Evolutionary conservation across 2,329 filamentous ascomycete species (phyloP).

Genomic region (Aspergillus awamori): DNA sequence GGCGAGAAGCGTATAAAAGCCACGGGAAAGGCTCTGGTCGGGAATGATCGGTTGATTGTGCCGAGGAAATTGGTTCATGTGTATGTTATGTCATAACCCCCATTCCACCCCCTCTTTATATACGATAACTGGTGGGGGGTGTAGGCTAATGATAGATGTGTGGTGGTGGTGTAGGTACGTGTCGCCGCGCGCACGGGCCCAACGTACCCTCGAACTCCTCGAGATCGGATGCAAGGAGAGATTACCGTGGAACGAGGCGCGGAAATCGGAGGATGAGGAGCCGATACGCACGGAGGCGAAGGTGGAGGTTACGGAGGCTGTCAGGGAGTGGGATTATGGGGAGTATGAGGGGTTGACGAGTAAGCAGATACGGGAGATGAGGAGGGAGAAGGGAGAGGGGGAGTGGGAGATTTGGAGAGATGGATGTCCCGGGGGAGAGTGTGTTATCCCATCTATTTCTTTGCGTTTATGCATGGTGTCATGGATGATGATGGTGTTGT

Average conservation of each 20-base stretch:
- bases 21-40: constrained; percentile 82
- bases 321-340: constrained; percentile 87
- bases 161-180: constrained; percentile 63
- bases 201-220: constrained; percentile 86
- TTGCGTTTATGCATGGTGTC: background rate
- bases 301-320: constrained; percentile 57
- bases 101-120: too few relatives aligned
- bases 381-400: constrained; percentile 59
- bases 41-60: constrained; percentile 80
- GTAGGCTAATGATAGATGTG: too few relatives aligned
- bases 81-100: constrained; percentile 50
- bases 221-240: constrained; percentile 69
- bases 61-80: constrained; percentile 80
- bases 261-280: constrained; percentile 36
- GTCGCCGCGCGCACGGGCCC: constrained; percentile 80
- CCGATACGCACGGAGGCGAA: constrained; percentile 30
- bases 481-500: background rate
- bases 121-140: too few relatives aligned
- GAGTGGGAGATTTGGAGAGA: constrained; percentile 89
- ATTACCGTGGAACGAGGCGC: constrained; percentile 66
- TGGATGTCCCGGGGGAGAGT: constrained; percentile 84
- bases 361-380: constrained; percentile 64
- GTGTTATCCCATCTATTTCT: constrained; percentile 37
- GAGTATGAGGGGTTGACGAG: constrained; percentile 82
- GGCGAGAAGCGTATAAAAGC: constrained; percentile 75